phyloP scores from a whole-genome alignment of 306 rosid species.

The Psophocarpus tetragonolobus region DNA sequence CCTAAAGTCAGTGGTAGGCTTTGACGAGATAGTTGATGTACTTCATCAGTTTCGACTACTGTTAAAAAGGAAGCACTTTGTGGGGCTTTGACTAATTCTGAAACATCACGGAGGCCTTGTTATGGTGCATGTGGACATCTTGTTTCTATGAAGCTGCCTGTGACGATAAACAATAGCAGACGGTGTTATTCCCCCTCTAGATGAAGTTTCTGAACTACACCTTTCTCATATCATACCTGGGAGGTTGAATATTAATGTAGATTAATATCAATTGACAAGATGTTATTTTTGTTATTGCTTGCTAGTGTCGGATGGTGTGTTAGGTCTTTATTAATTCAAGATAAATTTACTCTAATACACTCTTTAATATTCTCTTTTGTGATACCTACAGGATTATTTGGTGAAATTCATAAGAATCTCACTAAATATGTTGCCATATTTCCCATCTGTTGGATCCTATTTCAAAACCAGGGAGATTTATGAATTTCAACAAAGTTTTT shows the following conservation, averaged over 20 bases:
- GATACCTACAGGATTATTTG: neutral
- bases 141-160: constrained; percentile 29
- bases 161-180: constrained; percentile 19
- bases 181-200: constrained; percentile 10
- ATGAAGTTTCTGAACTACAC: neutral
- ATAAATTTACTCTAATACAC: neutral
- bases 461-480: neutral
- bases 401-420: neutral
- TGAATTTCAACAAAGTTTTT: neutral
- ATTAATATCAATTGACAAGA: constrained; percentile 5
- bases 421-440: neutral
- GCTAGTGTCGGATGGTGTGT: constrained; percentile 5
- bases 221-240: neutral
- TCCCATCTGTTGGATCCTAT: neutral
- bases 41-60: neutral
- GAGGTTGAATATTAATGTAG: constrained; percentile 21
- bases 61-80: neutral
- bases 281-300: constrained; percentile 5
- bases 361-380: neutral
- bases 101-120: constrained; percentile 11
- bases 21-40: constrained; percentile 21
- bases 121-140: constrained; percentile 18
- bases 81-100: neutral
- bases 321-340: neutral
- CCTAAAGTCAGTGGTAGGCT: constrained; percentile 22